These are phyloP conservation scores for Diaporthe australafricana DNA, from an alignment of 2,329 filamentous ascomycete genomes.

Conservation along the genomic window DNA sequence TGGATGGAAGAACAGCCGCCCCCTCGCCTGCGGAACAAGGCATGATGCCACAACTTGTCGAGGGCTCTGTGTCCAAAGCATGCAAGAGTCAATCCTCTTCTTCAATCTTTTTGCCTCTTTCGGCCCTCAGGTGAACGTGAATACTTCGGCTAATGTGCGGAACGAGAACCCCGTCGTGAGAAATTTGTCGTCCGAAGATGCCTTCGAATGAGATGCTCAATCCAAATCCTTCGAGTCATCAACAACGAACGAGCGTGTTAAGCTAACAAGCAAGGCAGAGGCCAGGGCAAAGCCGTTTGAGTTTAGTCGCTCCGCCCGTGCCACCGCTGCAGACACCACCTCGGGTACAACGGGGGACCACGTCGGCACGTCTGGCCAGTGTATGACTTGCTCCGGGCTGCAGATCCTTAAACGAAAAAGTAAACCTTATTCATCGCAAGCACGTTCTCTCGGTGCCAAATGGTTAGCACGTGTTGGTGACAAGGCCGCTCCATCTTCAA, in stretches of 20 bases:
- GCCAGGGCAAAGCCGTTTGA: neutral
- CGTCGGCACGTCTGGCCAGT: conserved; percentile 23
- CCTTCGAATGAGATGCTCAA: neutral
- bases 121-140: neutral
- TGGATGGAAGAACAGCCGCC: neutral
- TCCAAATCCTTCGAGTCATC: conserved; percentile 9
- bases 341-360: neutral
- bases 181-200: neutral
- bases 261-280: neutral
- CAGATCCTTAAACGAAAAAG: conserved; percentile 22
- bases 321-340: conserved; percentile 1
- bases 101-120: neutral
- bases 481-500: too few species aligned
- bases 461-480: neutral
- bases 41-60: neutral
- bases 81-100: neutral
- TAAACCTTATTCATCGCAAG: neutral
- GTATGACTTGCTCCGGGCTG: conserved; percentile 25
- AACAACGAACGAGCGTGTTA: neutral
- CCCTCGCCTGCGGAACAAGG: neutral
- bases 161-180: neutral
- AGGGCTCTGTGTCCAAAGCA: neutral
- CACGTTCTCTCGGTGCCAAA: neutral
- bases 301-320: neutral
- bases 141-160: neutral